A percentile compares a stretch with the other conserved stretches of the same genome.
Evolutionary conservation across 2,329 filamentous ascomycete species (phyloP).

Genomic region (Fusarium penzigii): DNA sequence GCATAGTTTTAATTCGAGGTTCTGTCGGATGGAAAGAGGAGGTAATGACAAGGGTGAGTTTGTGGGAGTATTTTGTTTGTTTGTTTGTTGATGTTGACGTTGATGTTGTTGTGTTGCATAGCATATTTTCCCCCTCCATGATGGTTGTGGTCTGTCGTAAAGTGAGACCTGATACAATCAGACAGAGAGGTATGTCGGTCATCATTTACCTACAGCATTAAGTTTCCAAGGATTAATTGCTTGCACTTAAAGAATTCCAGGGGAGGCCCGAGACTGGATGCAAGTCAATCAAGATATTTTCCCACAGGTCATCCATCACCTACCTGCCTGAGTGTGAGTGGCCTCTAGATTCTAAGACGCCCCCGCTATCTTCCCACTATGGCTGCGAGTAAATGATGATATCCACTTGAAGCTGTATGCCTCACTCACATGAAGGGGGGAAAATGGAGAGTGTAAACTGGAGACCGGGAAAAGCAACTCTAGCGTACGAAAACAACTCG

Average conservation of each 20-base stretch:
- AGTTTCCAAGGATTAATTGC: no score
- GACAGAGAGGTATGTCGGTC: no score
- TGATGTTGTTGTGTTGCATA: background rate
- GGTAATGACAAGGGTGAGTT: background rate
- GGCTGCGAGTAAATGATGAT: background rate
- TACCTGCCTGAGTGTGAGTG: no score
- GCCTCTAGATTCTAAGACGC: no score
- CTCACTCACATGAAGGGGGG: background rate
- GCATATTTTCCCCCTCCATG: background rate
- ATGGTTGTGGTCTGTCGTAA: background rate
- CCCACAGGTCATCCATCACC: no score
- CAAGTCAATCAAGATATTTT: no score
- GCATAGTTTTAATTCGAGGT: background rate
- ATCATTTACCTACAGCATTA: no score
- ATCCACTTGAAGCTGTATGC: background rate
- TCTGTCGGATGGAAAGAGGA: background rate
- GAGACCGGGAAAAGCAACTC: background rate
- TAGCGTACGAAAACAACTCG: no score
- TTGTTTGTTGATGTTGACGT: background rate
- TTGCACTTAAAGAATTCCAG: no score
- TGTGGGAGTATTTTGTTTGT: background rate
- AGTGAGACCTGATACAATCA: no score
- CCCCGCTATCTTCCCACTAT: background rate
- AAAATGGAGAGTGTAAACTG: background rate
- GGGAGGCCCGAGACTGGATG: no score